Conservation (phyloP, 2,329 filamentous ascomycete genomes). For the Aspergillus ruber region DNA sequence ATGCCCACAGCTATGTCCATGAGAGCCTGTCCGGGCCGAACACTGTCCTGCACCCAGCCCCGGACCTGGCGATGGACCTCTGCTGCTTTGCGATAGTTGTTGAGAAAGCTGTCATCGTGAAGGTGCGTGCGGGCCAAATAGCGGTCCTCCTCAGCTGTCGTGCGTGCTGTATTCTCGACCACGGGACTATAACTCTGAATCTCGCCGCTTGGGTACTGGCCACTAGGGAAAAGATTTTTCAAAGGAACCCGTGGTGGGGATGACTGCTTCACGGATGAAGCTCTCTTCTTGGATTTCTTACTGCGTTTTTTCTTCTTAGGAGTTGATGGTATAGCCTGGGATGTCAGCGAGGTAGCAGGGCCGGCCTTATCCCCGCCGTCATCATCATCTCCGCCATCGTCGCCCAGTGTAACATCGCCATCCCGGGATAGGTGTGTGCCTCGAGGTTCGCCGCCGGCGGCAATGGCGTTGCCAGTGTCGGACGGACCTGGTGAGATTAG, state of each 20-base stretch:
- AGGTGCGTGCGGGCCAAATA: slow-evolving; percentile 34
- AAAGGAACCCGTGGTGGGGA: slow-evolving; percentile 44
- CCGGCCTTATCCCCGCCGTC: slow-evolving; percentile 11
- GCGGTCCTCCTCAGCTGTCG: slow-evolving; percentile 43
- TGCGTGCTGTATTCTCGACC: slow-evolving; percentile 39
- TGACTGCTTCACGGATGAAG: slow-evolving; percentile 31
- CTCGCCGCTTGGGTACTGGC: slow-evolving; percentile 42
- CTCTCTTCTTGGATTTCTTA: slow-evolving; percentile 17
- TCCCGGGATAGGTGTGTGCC: slow-evolving; percentile 38
- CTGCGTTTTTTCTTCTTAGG: slow-evolving; percentile 32
- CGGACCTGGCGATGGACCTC: slow-evolving; percentile 53
- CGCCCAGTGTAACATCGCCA: slow-evolving; percentile 39
- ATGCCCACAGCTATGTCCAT: slow-evolving; percentile 48
- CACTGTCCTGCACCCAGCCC: slow-evolving; percentile 42
- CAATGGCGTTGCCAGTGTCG: slow-evolving; percentile 14
- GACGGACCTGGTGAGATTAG: slow-evolving; percentile 14
- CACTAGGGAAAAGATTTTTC: slow-evolving; percentile 40
- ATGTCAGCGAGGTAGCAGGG: slow-evolving; percentile 14
- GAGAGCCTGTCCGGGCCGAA: slow-evolving; percentile 46
- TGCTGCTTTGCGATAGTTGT: slow-evolving; percentile 51
- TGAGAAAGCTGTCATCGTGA: slow-evolving; percentile 44
- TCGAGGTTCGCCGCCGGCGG: slow-evolving; percentile 37
- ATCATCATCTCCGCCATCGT: slow-evolving; percentile 17
- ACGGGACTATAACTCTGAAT: slow-evolving; percentile 18
- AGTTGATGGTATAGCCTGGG: slow-evolving; percentile 28